Base-by-base conservation (phyloP, 2,329 filamentous ascomycete genomes). In the Neonectria ditissima region DNA sequence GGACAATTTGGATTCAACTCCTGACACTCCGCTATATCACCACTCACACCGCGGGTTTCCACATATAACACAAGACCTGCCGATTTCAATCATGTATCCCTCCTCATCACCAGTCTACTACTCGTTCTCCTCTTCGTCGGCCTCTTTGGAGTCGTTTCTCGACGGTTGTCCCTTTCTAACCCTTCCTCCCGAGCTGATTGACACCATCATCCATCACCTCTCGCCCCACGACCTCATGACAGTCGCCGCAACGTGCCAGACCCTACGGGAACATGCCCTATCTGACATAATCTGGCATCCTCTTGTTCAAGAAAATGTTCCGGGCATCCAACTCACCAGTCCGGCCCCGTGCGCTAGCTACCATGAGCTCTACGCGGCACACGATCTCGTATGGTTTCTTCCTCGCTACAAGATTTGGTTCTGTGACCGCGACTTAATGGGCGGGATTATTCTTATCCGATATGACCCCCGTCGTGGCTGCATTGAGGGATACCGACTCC, bases 311-410 rank as follows among this genome's bases (percentile, higher is more conserved):
- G 78, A 84, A 6, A 89, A 92, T 66, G 80, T 96, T 0, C 90
- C 91, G 0, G 79, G 86, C 34, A 74, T 82, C 57, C 66, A 70
- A 13, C 79, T 94, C 28, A 77, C 79, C 1, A 82, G 83, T 1
- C 82, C 89, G 0, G 84, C 83, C 7, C 89, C 90, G 7, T 89
- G 86, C 72, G 70, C 80, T 2, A 89, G 84, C 24, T 97, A 90
- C 78, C 87, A 87, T 61, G 85, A 91, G 26, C 86, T 97, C 2
- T 97, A 92, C 76, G 81, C 85, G 44, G 84, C 89, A 20, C 92
- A 96, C 75, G 86, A 96, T 67, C 90, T 91, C 0, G 88, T 90
- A 71, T 97, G 94, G 94, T 97, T 97, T 73, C 82, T 97, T 1
- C 84, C 92, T 0, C 88, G 87, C 55, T 84, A 92, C 75, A 94